Conservation (phyloP, 441 rosid species). For the Erodium chrysanthum region DNA sequence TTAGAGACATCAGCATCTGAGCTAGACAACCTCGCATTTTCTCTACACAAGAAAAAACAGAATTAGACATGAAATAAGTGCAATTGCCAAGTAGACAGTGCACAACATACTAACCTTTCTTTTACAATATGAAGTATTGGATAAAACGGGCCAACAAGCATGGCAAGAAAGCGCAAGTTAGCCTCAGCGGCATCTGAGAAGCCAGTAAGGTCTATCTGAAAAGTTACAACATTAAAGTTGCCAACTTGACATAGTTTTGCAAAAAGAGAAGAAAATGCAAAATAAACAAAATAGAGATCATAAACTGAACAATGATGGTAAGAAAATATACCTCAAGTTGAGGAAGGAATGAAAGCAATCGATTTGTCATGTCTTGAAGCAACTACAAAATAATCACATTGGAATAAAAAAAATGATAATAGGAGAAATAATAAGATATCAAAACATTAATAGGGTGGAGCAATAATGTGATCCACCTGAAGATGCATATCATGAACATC, state of each 20-base stretch:
- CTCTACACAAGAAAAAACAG: conserved; percentile 37
- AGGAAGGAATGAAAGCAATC: conserved; percentile 64
- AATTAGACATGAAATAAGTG: conserved; percentile 14
- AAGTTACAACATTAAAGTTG: conserved; percentile 5
- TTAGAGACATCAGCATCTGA: conserved; percentile 48
- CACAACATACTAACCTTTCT: conserved; percentile 46
- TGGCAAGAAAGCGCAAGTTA: conserved; percentile 56
- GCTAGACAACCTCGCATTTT: conserved; percentile 38
- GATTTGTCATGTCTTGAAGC: conserved; percentile 69
- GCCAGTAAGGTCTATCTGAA: conserved; percentile 52
- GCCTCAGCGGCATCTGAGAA: conserved; percentile 55
- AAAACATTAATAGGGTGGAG: conserved; percentile 10
- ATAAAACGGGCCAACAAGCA: conserved; percentile 71
- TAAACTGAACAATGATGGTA: conserved; percentile 15
- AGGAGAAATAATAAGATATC: conserved; percentile 14
- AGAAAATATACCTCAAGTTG: conserved; percentile 61
- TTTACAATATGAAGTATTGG: conserved; percentile 60
- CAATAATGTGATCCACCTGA: conserved; percentile 41
- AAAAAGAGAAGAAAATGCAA: conserved; percentile 11
- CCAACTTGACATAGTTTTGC: background rate
- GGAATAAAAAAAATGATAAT: conserved; percentile 23
- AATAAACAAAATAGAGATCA: conserved; percentile 10
- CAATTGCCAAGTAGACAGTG: conserved; percentile 3
- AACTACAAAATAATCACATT: conserved; percentile 48
- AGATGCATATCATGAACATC: conserved; percentile 72